These are phyloP conservation scores for Cornus suecica DNA, from an alignment of 148 eudicot genomes.

Conservation along the genomic window DNA sequence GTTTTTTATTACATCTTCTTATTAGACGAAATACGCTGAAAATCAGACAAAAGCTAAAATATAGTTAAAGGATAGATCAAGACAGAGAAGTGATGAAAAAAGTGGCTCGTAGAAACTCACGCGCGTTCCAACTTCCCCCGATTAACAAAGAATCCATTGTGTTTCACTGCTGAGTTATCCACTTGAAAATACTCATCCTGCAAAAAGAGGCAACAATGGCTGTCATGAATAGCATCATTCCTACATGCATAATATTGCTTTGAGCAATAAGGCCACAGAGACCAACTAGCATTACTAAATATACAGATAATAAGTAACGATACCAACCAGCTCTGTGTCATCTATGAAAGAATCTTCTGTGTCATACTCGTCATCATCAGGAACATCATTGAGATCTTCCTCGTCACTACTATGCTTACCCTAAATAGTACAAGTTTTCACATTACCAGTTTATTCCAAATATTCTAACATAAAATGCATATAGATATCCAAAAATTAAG, in stretches of 20 bases:
- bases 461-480: not conserved
- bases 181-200: conserved; percentile 99
- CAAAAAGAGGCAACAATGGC: conserved; percentile 18
- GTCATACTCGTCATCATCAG: conserved; percentile 97
- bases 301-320: conserved; percentile 12
- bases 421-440: conserved; percentile 29
- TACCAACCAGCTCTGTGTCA: conserved; percentile 86
- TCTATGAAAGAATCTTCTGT: conserved; percentile 99
- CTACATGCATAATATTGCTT: not conserved
- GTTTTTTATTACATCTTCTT: not conserved
- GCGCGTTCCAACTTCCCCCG: conserved; percentile 82
- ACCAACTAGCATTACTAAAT: not conserved
- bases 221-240: not conserved
- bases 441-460: conserved; percentile 5
- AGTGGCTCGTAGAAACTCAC: conserved; percentile 41
- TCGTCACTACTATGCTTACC: conserved; percentile 93
- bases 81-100: not conserved
- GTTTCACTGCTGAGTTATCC: conserved; percentile 91
- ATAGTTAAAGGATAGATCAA: conserved; percentile 1
- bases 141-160: conserved; percentile 96
- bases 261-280: not conserved
- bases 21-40: not conserved
- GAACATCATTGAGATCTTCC: conserved; percentile 83
- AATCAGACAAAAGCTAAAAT: not conserved
- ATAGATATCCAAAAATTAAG: not conserved